Evolutionary conservation across 768 basidiomycete species (phyloP).

Genomic region (Naganishia antarctica): DNA sequence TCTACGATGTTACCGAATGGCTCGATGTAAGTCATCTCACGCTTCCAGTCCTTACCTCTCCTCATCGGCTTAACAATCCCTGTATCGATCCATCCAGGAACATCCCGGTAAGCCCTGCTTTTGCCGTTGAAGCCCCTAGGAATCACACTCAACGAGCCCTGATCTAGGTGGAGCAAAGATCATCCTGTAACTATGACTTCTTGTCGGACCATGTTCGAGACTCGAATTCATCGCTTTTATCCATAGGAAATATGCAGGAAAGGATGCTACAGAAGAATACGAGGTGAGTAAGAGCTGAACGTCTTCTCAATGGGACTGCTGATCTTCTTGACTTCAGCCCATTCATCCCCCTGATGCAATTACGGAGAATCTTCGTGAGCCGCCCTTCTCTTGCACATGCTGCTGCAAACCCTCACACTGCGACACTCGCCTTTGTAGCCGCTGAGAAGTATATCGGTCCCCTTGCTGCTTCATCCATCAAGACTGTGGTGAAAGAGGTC

Average conservation of each 20-base stretch:
- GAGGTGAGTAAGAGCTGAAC: neutral
- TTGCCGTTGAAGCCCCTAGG: no score
- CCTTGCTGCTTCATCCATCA: conserved; percentile 59
- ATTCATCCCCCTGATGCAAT: conserved; percentile 82
- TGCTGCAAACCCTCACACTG: conserved; percentile 21
- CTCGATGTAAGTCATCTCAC: conserved; percentile 42
- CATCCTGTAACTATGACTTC: conserved; percentile 54
- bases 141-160: no score
- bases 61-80: no score
- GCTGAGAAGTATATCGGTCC: conserved; percentile 66
- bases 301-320: conserved; percentile 48
- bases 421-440: conserved; percentile 16
- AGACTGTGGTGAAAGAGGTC: conserved; percentile 54
- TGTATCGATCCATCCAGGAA: conserved; percentile 32
- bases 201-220: neutral
- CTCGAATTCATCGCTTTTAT: neutral
- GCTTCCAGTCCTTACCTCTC: neutral
- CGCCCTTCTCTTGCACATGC: conserved; percentile 8
- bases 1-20: conserved; percentile 49
- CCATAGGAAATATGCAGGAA: conserved; percentile 65
- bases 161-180: conserved; percentile 68
- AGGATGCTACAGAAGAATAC: conserved; percentile 65
- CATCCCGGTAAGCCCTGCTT: conserved; percentile 38
- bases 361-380: conserved; percentile 50
- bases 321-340: conserved; percentile 59